These are phyloP conservation scores for Colletotrichum somersetense DNA, from an alignment of 2,329 filamentous ascomycete genomes.

Conservation along the genomic window DNA sequence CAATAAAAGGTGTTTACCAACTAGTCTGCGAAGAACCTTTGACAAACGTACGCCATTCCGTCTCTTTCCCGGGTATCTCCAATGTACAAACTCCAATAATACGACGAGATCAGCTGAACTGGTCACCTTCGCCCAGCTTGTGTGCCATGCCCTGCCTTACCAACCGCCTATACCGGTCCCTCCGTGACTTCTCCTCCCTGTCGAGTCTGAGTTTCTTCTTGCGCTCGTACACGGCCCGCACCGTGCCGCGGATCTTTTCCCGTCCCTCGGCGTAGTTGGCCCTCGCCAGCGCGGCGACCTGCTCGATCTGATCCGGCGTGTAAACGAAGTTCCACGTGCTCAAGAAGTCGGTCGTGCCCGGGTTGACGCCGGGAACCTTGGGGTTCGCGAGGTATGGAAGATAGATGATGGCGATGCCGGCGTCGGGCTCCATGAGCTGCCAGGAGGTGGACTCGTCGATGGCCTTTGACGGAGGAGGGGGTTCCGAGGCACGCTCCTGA, in stretches of 20 bases:
- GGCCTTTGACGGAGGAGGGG: conserved; percentile 64
- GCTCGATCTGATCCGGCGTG: conserved; percentile 88
- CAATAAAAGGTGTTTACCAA: not conserved
- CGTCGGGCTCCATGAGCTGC: conserved; percentile 79
- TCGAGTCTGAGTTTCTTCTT: conserved; percentile 79
- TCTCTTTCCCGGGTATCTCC: conserved; percentile 37
- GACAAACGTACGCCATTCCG: conserved; percentile 13
- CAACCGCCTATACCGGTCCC: conserved; percentile 59
- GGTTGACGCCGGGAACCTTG: conserved; percentile 84
- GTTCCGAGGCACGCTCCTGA: conserved; percentile 73
- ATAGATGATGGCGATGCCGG: conserved; percentile 91
- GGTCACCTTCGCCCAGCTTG: conserved; percentile 72
- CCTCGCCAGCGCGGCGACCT: conserved; percentile 82
- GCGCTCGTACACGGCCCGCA: conserved; percentile 91
- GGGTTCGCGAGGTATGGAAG: conserved; percentile 87
- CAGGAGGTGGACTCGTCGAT: conserved; percentile 76
- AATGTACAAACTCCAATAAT: conserved; percentile 7
- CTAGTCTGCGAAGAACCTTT: not conserved
- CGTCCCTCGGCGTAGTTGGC: conserved; percentile 90
- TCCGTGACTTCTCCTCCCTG: conserved; percentile 56
- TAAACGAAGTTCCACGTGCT: conserved; percentile 99
- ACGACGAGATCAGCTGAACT: conserved; percentile 64
- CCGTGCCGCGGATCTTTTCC: conserved; percentile 80
- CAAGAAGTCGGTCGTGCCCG: conserved; percentile 85
- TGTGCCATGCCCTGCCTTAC: conserved; percentile 65